Conservation (phyloP, 116 monocot species). For the Zostera marina region DNA sequence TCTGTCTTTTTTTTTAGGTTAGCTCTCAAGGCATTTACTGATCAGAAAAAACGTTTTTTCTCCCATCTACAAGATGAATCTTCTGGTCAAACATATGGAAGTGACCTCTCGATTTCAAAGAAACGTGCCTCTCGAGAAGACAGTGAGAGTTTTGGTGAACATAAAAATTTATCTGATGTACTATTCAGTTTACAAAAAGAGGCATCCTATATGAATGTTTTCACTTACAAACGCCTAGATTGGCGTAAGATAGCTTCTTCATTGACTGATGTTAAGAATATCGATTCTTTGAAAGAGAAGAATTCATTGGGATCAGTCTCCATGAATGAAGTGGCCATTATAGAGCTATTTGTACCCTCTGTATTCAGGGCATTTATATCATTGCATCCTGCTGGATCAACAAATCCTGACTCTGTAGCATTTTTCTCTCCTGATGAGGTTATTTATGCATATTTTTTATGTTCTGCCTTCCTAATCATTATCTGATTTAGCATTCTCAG, state of each 20-base stretch:
- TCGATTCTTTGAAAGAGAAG: conserved; percentile 28
- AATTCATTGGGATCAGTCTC: conserved; percentile 17
- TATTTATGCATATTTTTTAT: neutral
- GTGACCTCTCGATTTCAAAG: conserved; percentile 25
- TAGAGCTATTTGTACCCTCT: conserved; percentile 56
- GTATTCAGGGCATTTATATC: conserved; percentile 81
- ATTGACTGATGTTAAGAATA: conserved; percentile 22
- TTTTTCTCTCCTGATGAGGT: conserved; percentile 98
- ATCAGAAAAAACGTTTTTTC: conserved; percentile 84
- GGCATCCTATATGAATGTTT: conserved; percentile 33
- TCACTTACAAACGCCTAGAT: conserved; percentile 58
- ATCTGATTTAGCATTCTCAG: conserved; percentile 2
- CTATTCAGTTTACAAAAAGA: conserved; percentile 35
- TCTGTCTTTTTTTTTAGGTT: conserved; percentile 23
- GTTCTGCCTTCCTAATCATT: neutral
- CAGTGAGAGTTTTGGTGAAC: conserved; percentile 16
- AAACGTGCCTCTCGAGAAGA: conserved; percentile 21
- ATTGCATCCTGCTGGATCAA: conserved; percentile 85
- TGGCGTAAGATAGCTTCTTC: conserved; percentile 72
- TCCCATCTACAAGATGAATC: conserved; percentile 73
- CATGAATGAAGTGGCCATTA: conserved; percentile 42
- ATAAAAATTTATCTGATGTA: conserved; percentile 41
- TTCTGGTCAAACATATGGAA: conserved; percentile 13
- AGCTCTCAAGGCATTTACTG: conserved; percentile 92
- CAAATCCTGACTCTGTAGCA: conserved; percentile 59